phyloP scores from a whole-genome alignment of 208 protist species.

The Blastocrithidia nonstop region DNA sequence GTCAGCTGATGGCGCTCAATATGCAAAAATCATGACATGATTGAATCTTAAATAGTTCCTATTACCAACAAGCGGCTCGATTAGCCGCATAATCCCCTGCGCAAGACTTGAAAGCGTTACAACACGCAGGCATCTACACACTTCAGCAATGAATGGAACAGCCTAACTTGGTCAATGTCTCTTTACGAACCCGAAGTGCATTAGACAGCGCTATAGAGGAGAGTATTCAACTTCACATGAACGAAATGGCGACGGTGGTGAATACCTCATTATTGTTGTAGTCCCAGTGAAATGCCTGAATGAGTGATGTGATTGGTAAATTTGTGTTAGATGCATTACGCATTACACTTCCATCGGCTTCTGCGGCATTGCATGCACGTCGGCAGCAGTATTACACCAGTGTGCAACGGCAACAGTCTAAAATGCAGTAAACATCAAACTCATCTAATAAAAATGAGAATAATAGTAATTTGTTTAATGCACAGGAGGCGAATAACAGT shows the following conservation, averaged over 20 bases:
- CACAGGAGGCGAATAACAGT: not conserved
- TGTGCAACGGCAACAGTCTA: not conserved
- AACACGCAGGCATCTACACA: conserved; percentile 50
- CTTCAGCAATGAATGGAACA: conserved; percentile 74
- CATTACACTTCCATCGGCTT: conserved; percentile 34
- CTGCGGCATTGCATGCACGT: conserved; percentile 10
- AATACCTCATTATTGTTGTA: conserved; percentile 29
- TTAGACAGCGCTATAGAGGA: conserved; percentile 65
- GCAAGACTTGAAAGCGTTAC: conserved; percentile 44
- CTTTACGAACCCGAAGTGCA: conserved; percentile 40
- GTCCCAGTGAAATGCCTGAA: conserved; percentile 29
- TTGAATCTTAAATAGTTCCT: conserved; percentile 45
- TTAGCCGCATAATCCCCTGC: conserved; percentile 32
- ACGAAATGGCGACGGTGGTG: conserved; percentile 41
- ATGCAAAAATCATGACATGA: conserved; percentile 53
- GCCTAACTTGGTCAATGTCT: conserved; percentile 56
- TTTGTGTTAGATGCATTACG: conserved; percentile 60
- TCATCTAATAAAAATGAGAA: too few relatives aligned
- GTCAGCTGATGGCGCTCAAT: conserved; percentile 45
- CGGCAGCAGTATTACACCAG: not conserved
- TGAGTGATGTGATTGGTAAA: conserved; percentile 47
- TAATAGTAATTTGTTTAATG: too few relatives aligned
- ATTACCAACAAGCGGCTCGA: conserved; percentile 61
- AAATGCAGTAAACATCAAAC: too few relatives aligned
- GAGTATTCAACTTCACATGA: conserved; percentile 52